Evolutionary conservation across 495 filamentous ascomycete genomes (phyloP).

Genomic region (Aspergillus taichungensis): DNA sequence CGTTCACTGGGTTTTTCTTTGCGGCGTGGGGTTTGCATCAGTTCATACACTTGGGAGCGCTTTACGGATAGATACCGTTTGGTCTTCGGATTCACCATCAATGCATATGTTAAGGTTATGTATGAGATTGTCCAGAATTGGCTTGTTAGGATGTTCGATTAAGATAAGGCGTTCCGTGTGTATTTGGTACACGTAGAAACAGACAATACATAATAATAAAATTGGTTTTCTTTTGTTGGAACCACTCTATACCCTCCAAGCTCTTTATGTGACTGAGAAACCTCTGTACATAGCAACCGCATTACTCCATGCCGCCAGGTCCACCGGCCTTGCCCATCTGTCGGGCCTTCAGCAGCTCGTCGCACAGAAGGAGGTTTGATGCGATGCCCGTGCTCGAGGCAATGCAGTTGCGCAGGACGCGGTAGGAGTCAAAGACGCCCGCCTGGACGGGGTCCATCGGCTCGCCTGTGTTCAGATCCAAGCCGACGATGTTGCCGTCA

Average conservation of each 20-base stretch:
- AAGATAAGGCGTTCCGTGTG: conserved; percentile 17
- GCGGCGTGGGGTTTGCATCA: no score
- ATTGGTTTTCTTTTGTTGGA: no score
- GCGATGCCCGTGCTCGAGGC: conserved; percentile 93
- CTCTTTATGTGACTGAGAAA: conserved; percentile 19
- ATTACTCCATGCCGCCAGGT: conserved; percentile 40
- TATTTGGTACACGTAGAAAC: conserved; percentile 17
- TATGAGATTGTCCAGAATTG: no score
- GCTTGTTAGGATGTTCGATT: background rate
- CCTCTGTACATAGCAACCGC: conserved; percentile 16
- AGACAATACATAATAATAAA: background rate
- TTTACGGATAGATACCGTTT: no score
- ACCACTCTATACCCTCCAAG: background rate
- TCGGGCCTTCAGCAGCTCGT: conserved; percentile 93
- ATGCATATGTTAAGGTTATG: no score
- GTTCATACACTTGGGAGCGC: no score
- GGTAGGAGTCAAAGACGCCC: conserved; percentile 93
- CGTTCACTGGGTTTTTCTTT: no score
- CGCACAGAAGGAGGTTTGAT: conserved; percentile 88
- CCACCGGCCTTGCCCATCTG: conserved; percentile 64
- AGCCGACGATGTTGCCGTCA: conserved; percentile 78
- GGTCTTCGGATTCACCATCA: no score
- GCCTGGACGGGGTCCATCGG: conserved; percentile 93
- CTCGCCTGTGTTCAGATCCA: conserved; percentile 77
- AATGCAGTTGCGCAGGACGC: conserved; percentile 85